Evolutionary conservation across 1,284 basidiomycete species (phyloP), one percentile per base, ranked within the genome.

Genomic region (Prillingera fragicola): DNA sequence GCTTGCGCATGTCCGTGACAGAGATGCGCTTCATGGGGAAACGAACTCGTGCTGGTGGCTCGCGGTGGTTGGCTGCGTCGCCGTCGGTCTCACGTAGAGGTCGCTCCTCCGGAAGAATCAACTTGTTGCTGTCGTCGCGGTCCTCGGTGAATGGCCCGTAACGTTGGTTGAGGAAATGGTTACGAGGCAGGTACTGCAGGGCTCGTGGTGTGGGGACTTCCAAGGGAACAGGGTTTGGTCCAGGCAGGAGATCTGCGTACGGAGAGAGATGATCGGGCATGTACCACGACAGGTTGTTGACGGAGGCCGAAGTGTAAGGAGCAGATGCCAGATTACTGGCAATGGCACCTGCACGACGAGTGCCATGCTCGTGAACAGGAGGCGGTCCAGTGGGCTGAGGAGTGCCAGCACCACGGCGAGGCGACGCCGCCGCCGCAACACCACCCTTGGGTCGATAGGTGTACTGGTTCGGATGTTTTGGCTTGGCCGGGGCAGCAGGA

Each of bases 21-120:
- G 91, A 95, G 79, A 85, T 90, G 40, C 94, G 79, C 69, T 95
- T 94, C 52, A 82, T 80, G 0, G 94, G 94, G 82, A 89, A 98
- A 58, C 87, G 86, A 46, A 96, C 85, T 67, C 89, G 87, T 19
- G 91, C 88, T 1, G 90, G 87, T 31, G 88, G 78, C 67, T 96
- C 92, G 55, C 82, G 77, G 33, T 69, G 67, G 50, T 77, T 77
- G 32, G 70, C 41, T 13, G 62, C 49, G 14, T 62, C 55, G 9
- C 58, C 59, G 9, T 59, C 50, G 1, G 53, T 42, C 35, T 65
- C 59, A 26, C 67, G 51, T 15, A 49, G 38, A 9, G 47, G 43
- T 13, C 47, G 50, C 13, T 61, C 61, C 12, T 57, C 56, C 2
- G 65, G 59, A 33, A 63, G 37, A 23, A 57, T 18, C 19, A 67